A percentile compares a stretch with the other conserved stretches of the same genome.
These are phyloP conservation scores for Hippophae gyantsensis DNA, from an alignment of 306 rosid genomes.

Conservation along the genomic window DNA sequence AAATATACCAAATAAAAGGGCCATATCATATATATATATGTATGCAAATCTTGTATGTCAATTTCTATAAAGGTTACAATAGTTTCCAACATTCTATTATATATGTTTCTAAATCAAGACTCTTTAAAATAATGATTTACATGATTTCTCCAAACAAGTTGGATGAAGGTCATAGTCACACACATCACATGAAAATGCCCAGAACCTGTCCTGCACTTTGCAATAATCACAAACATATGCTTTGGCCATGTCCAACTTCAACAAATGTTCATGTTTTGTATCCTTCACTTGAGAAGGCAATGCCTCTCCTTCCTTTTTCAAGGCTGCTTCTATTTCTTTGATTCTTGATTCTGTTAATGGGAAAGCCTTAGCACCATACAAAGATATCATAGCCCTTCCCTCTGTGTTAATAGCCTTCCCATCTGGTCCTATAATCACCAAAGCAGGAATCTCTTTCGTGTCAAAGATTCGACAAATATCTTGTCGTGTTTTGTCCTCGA, in stretches of 20 bases:
- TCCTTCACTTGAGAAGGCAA: slow-evolving; percentile 65
- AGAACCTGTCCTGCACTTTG: slow-evolving; percentile 60
- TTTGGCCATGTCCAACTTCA: slow-evolving; percentile 78
- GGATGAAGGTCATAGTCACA: slow-evolving; percentile 95
- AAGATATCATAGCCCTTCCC: slow-evolving; percentile 51
- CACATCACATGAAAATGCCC: slow-evolving; percentile 80
- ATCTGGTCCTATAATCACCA: slow-evolving; percentile 65
- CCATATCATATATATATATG: no score
- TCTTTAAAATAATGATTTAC: not conserved
- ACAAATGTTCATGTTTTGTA: slow-evolving; percentile 69
- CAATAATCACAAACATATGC: slow-evolving; percentile 81
- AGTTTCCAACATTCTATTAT: not conserved
- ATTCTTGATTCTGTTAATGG: slow-evolving; percentile 68
- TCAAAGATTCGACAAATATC: slow-evolving; percentile 67
- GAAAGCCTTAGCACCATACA: slow-evolving; percentile 75
- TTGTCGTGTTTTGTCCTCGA: slow-evolving; percentile 56
- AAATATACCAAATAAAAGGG: no score
- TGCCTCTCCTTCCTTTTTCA: slow-evolving; percentile 70
- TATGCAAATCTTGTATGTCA: no score
- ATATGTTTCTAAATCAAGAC: not conserved
- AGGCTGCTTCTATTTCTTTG: slow-evolving; percentile 49
- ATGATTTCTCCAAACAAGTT: slow-evolving; percentile 42
- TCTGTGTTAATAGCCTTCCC: slow-evolving; percentile 46
- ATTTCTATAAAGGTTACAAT: not conserved
- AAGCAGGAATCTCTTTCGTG: slow-evolving; percentile 60